These are phyloP conservation scores for Mortierella antarctica DNA, from an alignment of 192 early-diverging fungal species.

Conservation along the genomic window DNA sequence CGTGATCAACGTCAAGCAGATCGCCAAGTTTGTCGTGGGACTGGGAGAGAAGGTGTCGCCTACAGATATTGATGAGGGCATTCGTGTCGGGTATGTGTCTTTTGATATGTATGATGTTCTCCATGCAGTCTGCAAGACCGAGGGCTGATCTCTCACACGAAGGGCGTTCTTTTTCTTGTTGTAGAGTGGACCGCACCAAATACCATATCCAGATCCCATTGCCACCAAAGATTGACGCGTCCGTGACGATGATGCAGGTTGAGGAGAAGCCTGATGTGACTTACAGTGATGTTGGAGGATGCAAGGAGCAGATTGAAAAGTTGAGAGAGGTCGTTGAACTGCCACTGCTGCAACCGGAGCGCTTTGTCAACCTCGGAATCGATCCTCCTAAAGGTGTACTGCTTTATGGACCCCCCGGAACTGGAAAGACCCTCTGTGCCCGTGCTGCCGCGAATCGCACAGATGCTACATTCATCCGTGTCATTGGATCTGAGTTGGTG, in stretches of 20 bases:
- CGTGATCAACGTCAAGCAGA: constrained; percentile 98
- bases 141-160: neutral
- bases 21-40: constrained; percentile 99
- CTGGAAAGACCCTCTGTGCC: constrained; percentile 98
- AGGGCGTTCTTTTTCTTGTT: neutral
- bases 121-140: neutral
- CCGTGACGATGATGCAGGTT: constrained; percentile 99
- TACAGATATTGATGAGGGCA: constrained; percentile 99
- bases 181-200: constrained; percentile 95
- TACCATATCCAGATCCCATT: constrained; percentile 99
- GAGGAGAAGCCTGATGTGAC: constrained; percentile 99
- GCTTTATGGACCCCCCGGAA: constrained; percentile 96
- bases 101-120: too few relatives aligned
- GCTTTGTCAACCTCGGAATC: constrained; percentile 98
- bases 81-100: constrained; percentile 87
- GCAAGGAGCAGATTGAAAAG: constrained; percentile 99
- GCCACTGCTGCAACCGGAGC: constrained; percentile 94
- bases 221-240: constrained; percentile 98
- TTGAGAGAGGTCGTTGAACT: constrained; percentile 98
- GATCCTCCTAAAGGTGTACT: constrained; percentile 99
- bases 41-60: constrained; percentile 96
- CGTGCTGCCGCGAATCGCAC: constrained; percentile 99
- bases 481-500: constrained; percentile 99
- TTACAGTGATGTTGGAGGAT: constrained; percentile 98
- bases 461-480: constrained; percentile 99